Percentiles rank a stretch among this genome's conserved stretches.
Evolutionary conservation across 1,284 basidiomycete genomes (phyloP).

Genomic region (Rhizoctonia solani): DNA sequence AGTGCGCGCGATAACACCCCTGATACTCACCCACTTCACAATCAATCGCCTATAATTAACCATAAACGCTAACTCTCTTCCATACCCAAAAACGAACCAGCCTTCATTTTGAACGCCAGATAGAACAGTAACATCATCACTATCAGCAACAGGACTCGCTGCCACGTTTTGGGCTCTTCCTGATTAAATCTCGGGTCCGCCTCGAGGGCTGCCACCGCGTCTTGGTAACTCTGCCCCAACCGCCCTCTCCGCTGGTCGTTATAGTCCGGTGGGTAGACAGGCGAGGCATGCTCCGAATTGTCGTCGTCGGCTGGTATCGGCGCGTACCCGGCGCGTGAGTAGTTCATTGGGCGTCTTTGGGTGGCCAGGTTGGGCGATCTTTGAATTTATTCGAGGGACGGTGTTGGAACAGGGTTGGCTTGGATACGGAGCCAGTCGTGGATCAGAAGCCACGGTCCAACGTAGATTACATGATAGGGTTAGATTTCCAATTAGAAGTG

Average conservation of each 20-base stretch:
- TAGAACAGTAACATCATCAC: constrained; percentile 1
- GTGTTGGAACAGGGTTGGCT: too few species aligned
- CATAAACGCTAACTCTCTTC: constrained; percentile 11
- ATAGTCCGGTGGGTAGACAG: constrained; percentile 12
- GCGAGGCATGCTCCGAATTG: constrained; percentile 15
- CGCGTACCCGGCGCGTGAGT: constrained; percentile 18
- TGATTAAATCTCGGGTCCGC: constrained; percentile 12
- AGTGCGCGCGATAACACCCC: too few species aligned
- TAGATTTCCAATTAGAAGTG: too few species aligned
- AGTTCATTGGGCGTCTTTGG: too few species aligned
- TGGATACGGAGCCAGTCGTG: too few species aligned
- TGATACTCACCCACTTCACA: too few species aligned
- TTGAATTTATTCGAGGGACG: too few species aligned
- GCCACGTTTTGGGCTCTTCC: constrained; percentile 26
- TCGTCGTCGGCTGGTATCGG: constrained; percentile 20
- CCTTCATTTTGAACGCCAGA: constrained; percentile 22
- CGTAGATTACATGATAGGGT: too few species aligned
- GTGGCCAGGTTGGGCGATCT: too few species aligned
- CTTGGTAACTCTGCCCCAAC: background rate
- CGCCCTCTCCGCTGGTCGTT: constrained; percentile 17
- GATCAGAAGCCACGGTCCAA: too few species aligned
- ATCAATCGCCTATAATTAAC: too few species aligned
- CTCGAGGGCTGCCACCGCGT: constrained; percentile 2
- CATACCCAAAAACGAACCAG: constrained; percentile 30
- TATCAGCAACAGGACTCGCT: constrained; percentile 12